Evolutionary conservation across 2,329 filamentous ascomycete species (phyloP).

Genomic region (Clarireedia homoeocarpa): DNA sequence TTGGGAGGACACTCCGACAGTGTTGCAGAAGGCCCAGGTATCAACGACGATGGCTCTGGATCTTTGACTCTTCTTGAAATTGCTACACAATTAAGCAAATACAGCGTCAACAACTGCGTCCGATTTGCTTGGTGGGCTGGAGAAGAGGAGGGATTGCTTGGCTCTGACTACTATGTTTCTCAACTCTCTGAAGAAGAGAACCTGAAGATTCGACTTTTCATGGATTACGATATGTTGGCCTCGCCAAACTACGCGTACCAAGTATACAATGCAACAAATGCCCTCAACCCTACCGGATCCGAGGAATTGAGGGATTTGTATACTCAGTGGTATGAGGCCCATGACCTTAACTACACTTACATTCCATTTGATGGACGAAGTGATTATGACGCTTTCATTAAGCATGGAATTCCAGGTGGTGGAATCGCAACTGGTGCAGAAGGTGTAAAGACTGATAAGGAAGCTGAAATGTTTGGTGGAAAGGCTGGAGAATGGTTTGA

Average conservation of each 20-base stretch:
- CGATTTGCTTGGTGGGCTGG: slow-evolving; percentile 62
- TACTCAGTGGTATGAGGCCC: slow-evolving; percentile 54
- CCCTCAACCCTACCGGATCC: slow-evolving; percentile 61
- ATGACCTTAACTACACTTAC: slow-evolving; percentile 58
- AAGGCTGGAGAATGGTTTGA: slow-evolving; percentile 53
- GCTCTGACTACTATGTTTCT: slow-evolving; percentile 53
- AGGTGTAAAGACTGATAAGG: slow-evolving; percentile 62
- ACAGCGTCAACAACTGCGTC: slow-evolving; percentile 55
- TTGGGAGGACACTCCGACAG: slow-evolving; percentile 58
- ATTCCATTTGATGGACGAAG: slow-evolving; percentile 72
- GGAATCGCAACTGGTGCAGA: slow-evolving; percentile 75
- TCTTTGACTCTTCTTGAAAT: slow-evolving; percentile 49
- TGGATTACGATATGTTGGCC: slow-evolving; percentile 67
- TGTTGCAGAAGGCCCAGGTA: slow-evolving; percentile 50
- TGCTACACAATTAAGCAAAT: slow-evolving; percentile 49
- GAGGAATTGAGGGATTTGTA: slow-evolving; percentile 62
- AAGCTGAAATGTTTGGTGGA: slow-evolving; percentile 63
- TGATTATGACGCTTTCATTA: slow-evolving; percentile 73
- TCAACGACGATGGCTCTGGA: slow-evolving; percentile 35
- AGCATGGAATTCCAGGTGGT: slow-evolving; percentile 63
- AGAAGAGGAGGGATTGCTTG: slow-evolving; percentile 59
- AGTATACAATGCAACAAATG: slow-evolving; percentile 66
- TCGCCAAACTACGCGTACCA: slow-evolving; percentile 59
- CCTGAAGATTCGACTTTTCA: slow-evolving; percentile 54
- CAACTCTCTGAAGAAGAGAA: slow-evolving; percentile 51